Evolutionary conservation across 2,329 filamentous ascomycete genomes (phyloP), one percentile per base, ranked within the genome.

Genomic region (Rachicladosporium sp.): DNA sequence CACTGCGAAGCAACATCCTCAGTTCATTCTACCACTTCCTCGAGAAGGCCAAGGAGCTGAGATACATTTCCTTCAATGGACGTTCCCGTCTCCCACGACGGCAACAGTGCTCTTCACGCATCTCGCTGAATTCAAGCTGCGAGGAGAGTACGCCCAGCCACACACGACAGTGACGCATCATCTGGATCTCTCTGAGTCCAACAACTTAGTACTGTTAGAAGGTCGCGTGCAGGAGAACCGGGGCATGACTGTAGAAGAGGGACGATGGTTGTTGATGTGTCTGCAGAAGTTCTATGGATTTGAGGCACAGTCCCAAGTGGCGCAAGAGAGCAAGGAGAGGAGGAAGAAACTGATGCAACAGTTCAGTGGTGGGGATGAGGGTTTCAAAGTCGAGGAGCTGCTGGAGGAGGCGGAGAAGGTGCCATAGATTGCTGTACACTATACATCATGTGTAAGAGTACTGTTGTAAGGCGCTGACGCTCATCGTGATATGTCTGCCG

Each of bases 31-130:
- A 1, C 91, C 91, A 0, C 73, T 96, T 5, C 83, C 83, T 48
- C 83, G 74, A 35, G 61, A 62, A 45, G 63, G 63, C 3, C 67
- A 74, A 45, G 85, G 84, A 37, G 85, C 87, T 35, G 91, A 96
- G 62, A 87, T 98, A 34, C 91, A 98, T 64, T 94, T 93, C 61
- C 64, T 98, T 46, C 89, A 98, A 63, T 98, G 93, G 86, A 83
- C 82, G 0, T 95, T 94, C 62, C 88, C 93, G 44, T 71, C 78
- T 0, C 67, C 70, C 2, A 63, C 70, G 2, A 70, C 68, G 1
- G 63, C 65, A 1, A 73, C 65, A 27, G 65, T 96, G 4, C 77
- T 98, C 29, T 96, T 98, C 65, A 98, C 91, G 1, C 83, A 91
- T 55, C 71, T 98, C 27, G 89, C 85, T 10, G 86, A 95, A 59